Evolutionary conservation across 2,329 filamentous ascomycete genomes (phyloP), one percentile per base, ranked within the genome.

Genomic region (Canariomyces notabilis): DNA sequence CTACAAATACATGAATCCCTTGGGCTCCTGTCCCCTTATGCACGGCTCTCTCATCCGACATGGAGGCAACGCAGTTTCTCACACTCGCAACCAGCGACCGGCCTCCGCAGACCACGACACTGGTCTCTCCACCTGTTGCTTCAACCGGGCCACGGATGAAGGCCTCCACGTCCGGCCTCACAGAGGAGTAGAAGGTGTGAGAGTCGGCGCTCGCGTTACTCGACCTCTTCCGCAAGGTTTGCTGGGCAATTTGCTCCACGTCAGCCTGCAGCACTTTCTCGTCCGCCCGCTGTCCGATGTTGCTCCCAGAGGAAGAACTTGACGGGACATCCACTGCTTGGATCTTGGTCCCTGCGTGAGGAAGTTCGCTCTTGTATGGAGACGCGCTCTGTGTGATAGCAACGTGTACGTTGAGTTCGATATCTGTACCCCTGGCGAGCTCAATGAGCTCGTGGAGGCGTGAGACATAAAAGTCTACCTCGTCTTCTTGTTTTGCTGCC

Each of bases 1-100:
- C 79, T 1, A 76, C 77, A 58, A 79, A 73, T 45, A 82, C 57
- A 57, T 75, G 72, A 33, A 83, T 82, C 0, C 79, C 79, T 58
- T 83, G 79, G 0, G 79, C 79, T 1, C 77, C 79, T 0, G 77
- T 82, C 5, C 79, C 79, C 60, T 83, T 83, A 57, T 82, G 79
- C 18, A 82, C 79, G 1, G 75, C 79, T 33, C 79, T 65, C 63
- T 82, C 79, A 55, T 83, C 78, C 43, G 76, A 79, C 50, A 82
- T 51, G 22, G 63, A 64, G 2, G 74, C 73, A 2, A 82, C 77
- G 46, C 68, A 73, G 53, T 79, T 82, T 46, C 79, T 67, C 12
- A 76, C 73, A 37, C 64, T 64, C 2, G 75, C 67, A 2, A 79
- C 76, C 19, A 82, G 63, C 37, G 73, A 73, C 41, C 70, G 71